Conservation (phyloP, 1,284 basidiomycete genomes). For the Cryptococcus depauperatus region DNA sequence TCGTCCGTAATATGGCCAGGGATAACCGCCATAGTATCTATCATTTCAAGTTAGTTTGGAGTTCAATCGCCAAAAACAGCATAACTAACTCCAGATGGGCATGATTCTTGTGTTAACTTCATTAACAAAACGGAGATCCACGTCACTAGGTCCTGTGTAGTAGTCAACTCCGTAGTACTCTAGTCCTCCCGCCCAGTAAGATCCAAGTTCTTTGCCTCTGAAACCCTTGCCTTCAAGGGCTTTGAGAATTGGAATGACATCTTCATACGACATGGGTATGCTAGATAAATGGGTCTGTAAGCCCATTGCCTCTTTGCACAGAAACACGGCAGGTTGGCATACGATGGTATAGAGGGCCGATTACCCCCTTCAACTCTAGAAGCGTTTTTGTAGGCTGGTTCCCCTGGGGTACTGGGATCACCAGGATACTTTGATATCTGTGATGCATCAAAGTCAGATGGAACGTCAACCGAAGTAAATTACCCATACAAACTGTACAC, state of each 20-base stretch:
- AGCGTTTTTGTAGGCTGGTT: constrained; percentile 76
- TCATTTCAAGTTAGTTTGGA: background rate
- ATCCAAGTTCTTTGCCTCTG: constrained; percentile 39
- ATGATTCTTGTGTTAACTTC: constrained; percentile 67
- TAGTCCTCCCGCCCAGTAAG: constrained; percentile 48
- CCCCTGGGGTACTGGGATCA: constrained; percentile 61
- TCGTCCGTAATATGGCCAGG: constrained; percentile 82
- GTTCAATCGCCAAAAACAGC: constrained; percentile 52
- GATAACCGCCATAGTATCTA: constrained; percentile 73
- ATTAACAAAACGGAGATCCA: constrained; percentile 45
- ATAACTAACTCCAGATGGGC: constrained; percentile 36
- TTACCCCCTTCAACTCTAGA: constrained; percentile 61
- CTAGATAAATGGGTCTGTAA: constrained; percentile 8
- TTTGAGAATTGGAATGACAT: constrained; percentile 48
- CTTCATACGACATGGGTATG: constrained; percentile 49
- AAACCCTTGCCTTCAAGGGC: constrained; percentile 42
- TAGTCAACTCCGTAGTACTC: constrained; percentile 47
- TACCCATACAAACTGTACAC: constrained; percentile 68
- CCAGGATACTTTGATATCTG: constrained; percentile 57
- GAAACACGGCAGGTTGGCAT: constrained; percentile 43
- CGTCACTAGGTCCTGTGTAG: constrained; percentile 49
- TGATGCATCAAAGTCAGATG: background rate
- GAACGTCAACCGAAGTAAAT: background rate
- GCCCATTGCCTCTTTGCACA: constrained; percentile 31
- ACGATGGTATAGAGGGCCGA: constrained; percentile 71